Base-by-base conservation (phyloP, 176 grass and related monocot genomes). In the Ensete glaucum region DNA sequence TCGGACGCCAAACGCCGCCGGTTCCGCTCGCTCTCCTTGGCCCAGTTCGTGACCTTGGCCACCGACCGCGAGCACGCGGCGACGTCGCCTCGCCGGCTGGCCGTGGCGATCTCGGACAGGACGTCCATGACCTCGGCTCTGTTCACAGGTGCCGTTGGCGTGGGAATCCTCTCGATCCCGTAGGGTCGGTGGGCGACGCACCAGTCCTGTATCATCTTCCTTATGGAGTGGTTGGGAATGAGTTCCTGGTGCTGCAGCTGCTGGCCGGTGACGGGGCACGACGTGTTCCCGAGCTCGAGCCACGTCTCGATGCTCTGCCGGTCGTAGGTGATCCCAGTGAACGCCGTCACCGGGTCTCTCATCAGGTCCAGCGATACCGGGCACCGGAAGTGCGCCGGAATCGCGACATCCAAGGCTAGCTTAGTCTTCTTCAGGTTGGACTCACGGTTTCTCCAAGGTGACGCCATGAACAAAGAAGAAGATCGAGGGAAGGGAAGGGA, bases 171-270 rank as follows among this genome's bases (percentile, higher is more conserved):
- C 71, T 96, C 88, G 14, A 91, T 78, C 0, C 88, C 92, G 81
- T 64, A 29, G 15, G 64, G 70, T 14, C 88, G 67, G 84, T 91
- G 85, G 1, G 77, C 79, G 23, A 91, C 92, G 73, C 92, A 96
- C 92, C 92, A 96, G 63, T 96, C 92, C 84, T 96, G 92, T 69
- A 96, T 96, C 23, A 83, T 70, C 75, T 88, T 27, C 59, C 92
- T 82, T 4, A 83, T 77, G 55, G 84, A 73, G 34, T 96, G 92
- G 87, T 96, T 96, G 2, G 92, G 92, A 43, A 91, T 69, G 10
- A 96, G 79, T 67, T 96, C 88, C 24, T 91, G 79, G 5, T 54
- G 0, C 15, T 79, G 54, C 14, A 96, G 70, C 55, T 82, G 74
- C 2, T 59, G 79, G 2, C 54, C 70, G 25, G 86, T 89, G 49